These are phyloP conservation scores for Tricholoma bakamatsutake DNA, from an alignment of 768 basidiomycete species.

Conservation along the genomic window DNA sequence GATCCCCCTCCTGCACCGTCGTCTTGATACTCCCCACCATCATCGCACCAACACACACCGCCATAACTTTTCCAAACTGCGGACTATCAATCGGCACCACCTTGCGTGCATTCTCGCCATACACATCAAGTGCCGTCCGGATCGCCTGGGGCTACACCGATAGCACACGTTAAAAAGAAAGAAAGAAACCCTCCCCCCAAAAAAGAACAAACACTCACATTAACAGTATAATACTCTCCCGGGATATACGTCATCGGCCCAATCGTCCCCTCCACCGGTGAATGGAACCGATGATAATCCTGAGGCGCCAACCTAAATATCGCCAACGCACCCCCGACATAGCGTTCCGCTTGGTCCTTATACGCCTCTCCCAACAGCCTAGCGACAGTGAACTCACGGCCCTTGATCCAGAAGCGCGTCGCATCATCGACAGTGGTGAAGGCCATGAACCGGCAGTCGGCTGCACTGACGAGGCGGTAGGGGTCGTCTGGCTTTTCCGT, in stretches of 20 bases:
- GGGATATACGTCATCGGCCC: constrained; percentile 78
- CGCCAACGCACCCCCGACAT: constrained; percentile 73
- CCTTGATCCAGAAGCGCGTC: constrained; percentile 94
- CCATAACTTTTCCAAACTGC: constrained; percentile 88
- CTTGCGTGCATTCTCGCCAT: constrained; percentile 91
- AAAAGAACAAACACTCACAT: constrained; percentile 40
- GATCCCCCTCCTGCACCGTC: constrained; percentile 80
- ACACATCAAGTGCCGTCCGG: constrained; percentile 83
- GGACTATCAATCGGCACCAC: constrained; percentile 89
- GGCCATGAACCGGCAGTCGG: constrained; percentile 94
- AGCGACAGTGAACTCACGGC: constrained; percentile 82
- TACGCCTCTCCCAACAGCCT: constrained; percentile 79
- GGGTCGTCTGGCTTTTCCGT: constrained; percentile 69
- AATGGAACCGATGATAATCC: constrained; percentile 94
- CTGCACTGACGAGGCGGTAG: constrained; percentile 75
- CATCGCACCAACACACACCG: constrained; percentile 90
- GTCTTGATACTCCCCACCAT: constrained; percentile 90
- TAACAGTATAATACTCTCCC: constrained; percentile 97
- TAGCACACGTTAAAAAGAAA: not conserved
- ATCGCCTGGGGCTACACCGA: constrained; percentile 79
- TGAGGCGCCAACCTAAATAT: constrained; percentile 93
- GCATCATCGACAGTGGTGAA: constrained; percentile 86
- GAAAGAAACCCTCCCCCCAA: too few species aligned
- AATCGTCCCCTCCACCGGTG: constrained; percentile 78
- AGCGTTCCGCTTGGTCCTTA: constrained; percentile 61